These are phyloP conservation scores for Prunus davidiana DNA, from an alignment of 306 rosid genomes.

Conservation along the genomic window DNA sequence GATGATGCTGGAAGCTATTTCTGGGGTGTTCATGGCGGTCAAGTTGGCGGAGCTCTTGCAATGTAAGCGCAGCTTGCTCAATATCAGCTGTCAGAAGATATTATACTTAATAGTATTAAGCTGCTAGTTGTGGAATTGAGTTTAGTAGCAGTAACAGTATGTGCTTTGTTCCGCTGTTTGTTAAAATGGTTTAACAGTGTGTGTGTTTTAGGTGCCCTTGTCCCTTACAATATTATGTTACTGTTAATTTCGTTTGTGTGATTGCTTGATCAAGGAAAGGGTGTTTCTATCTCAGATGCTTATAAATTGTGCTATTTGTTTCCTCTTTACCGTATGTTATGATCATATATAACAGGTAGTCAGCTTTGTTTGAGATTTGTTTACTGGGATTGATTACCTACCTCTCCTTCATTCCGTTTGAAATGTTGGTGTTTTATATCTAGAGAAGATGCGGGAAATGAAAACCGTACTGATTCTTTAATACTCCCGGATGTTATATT, in stretches of 20 bases:
- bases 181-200: background rate
- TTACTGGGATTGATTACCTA: background rate
- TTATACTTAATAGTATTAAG: background rate
- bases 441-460: slow-evolving; percentile 2
- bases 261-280: background rate
- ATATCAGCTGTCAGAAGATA: background rate
- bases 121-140: background rate
- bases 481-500: background rate
- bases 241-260: slow-evolving; percentile 7
- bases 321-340: background rate
- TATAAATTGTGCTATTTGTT: background rate
- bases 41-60: slow-evolving; percentile 25
- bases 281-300: background rate
- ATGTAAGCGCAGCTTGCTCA: slow-evolving; percentile 16
- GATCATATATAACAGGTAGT: background rate
- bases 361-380: background rate
- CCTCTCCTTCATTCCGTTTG: background rate
- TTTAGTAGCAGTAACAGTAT: background rate
- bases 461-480: background rate
- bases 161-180: background rate
- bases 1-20: slow-evolving; percentile 55
- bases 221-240: background rate
- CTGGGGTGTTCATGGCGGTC: slow-evolving; percentile 48
- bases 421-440: background rate
- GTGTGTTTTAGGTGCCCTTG: background rate